Evolutionary conservation across 108 stramenopile species (phyloP).

Genomic region (Bacterosira constricta): DNA sequence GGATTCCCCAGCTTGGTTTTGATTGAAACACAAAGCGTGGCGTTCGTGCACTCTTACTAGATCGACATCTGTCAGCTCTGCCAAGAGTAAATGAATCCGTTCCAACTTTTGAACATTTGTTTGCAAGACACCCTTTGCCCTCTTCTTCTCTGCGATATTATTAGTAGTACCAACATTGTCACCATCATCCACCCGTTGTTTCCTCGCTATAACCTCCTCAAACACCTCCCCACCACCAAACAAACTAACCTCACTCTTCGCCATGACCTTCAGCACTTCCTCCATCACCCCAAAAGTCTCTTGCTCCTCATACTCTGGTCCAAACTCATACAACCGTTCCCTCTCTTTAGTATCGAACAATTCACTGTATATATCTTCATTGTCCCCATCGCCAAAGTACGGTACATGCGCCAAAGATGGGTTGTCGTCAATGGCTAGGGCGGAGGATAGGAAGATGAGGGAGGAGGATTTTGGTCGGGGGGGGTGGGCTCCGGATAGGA

Average conservation of each 20-base stretch:
- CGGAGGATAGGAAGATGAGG: conserved; percentile 38
- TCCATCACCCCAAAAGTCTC: conserved; percentile 31
- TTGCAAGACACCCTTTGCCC: background rate
- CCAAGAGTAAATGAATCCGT: conserved; percentile 4
- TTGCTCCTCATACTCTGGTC: conserved; percentile 42
- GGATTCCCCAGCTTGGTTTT: background rate
- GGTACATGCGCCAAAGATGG: conserved; percentile 57
- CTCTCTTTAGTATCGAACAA: conserved; percentile 44
- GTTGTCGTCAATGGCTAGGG: conserved; percentile 48
- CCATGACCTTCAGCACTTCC: conserved; percentile 23
- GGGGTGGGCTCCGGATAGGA: conserved; percentile 34
- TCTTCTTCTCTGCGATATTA: background rate
- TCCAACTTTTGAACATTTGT: background rate
- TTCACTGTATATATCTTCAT: conserved; percentile 56
- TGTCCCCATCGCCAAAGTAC: conserved; percentile 80
- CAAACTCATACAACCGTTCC: conserved; percentile 36
- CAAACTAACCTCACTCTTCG: conserved; percentile 3
- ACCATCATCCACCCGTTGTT: conserved; percentile 4
- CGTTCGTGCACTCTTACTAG: conserved; percentile 25
- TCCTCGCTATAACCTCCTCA: background rate
- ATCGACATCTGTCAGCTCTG: conserved; percentile 21
- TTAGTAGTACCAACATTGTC: background rate
- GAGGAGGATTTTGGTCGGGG: conserved; percentile 40
- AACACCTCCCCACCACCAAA: background rate
- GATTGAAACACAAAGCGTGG: conserved; percentile 15